phyloP scores from a whole-genome alignment of 352 stramenopile species.

The Globisporangium polare region DNA sequence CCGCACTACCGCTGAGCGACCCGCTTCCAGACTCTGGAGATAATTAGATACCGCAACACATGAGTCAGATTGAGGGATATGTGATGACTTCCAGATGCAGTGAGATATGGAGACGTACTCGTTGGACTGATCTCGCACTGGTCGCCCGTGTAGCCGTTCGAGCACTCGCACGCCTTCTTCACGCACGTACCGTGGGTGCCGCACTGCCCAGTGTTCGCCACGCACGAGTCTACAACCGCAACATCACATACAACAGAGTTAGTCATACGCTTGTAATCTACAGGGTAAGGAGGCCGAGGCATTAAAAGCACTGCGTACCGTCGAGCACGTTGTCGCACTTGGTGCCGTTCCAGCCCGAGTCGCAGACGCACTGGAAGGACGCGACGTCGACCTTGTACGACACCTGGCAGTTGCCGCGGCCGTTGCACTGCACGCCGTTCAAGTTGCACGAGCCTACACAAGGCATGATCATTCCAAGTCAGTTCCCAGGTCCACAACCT shows the following conservation, averaged over 20 bases:
- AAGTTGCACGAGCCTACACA: slow-evolving; percentile 30
- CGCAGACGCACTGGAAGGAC: slow-evolving; percentile 56
- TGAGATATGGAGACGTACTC: slow-evolving; percentile 18
- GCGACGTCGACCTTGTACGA: slow-evolving; percentile 24
- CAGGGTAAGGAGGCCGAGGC: too few species aligned
- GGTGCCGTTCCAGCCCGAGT: slow-evolving; percentile 65
- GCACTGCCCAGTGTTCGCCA: slow-evolving; percentile 38
- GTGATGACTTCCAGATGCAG: background rate
- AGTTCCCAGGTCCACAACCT: background rate
- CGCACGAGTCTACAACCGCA: slow-evolving; percentile 29
- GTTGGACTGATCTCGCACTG: slow-evolving; percentile 44
- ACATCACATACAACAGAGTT: background rate
- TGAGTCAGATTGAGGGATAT: background rate
- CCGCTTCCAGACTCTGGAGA: slow-evolving; percentile 3
- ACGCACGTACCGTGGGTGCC: slow-evolving; percentile 41
- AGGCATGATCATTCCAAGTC: background rate
- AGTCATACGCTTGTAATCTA: background rate
- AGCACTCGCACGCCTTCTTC: slow-evolving; percentile 32
- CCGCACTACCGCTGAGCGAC: slow-evolving; percentile 2
- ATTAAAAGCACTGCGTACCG: too few species aligned
- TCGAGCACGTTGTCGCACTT: slow-evolving; percentile 57
- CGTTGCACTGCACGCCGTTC: slow-evolving; percentile 62
- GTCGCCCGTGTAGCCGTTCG: slow-evolving; percentile 33
- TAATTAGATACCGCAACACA: background rate
- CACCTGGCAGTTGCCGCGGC: slow-evolving; percentile 54